Conservation (phyloP, 441 rosid species). For the Croton laevigatus region DNA sequence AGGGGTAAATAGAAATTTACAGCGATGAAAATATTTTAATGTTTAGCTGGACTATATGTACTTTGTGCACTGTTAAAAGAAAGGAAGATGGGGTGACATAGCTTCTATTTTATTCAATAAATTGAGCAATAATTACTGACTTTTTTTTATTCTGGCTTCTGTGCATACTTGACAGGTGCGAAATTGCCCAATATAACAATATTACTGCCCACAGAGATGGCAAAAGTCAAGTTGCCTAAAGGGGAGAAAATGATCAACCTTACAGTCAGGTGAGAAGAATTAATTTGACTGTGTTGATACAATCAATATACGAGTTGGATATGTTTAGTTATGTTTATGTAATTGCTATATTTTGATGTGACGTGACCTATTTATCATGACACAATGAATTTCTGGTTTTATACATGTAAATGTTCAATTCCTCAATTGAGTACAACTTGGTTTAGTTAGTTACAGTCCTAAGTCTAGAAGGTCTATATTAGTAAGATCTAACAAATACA, state of each 20-base stretch:
- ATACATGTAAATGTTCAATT: too few relatives aligned
- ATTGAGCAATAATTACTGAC: constrained; percentile 13
- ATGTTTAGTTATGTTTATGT: too few relatives aligned
- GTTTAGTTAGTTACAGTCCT: too few relatives aligned
- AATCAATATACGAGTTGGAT: too few relatives aligned
- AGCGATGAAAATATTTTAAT: neutral
- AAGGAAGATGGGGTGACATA: neutral
- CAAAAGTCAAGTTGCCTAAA: constrained; percentile 38
- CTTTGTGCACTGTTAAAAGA: neutral
- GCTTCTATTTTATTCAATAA: constrained; percentile 1
- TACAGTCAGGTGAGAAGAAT: constrained; percentile 56
- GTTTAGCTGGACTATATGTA: neutral
- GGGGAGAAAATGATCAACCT: constrained; percentile 60
- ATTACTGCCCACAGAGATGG: constrained; percentile 52
- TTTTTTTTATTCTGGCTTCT: constrained; percentile 15
- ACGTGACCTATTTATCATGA: too few relatives aligned
- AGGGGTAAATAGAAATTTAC: neutral
- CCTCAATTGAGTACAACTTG: too few relatives aligned
- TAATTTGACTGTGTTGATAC: neutral
- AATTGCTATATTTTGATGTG: too few relatives aligned
- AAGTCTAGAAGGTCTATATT: too few relatives aligned
- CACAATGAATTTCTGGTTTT: too few relatives aligned
- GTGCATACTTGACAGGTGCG: constrained; percentile 47
- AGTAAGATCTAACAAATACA: neutral
- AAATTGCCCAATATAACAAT: constrained; percentile 61